Evolutionary conservation across 2,329 filamentous ascomycete species (phyloP), one percentile per base, ranked within the genome.

Genomic region (Curvularia sp.): DNA sequence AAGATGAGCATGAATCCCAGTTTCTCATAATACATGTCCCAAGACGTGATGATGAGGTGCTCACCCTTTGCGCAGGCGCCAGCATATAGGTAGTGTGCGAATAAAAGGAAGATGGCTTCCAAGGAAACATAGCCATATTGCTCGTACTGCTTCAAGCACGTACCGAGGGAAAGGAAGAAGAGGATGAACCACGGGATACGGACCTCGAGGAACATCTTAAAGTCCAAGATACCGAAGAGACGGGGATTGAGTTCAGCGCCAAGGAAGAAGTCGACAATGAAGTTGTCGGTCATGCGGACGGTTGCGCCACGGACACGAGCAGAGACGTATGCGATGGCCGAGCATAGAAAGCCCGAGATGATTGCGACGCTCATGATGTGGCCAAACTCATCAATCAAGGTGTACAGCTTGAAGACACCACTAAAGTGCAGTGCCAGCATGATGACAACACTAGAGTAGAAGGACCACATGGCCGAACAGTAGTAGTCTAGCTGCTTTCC

Each of bases 1-100:
- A 97, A 97, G 78, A 96, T 96, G 66, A 97, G 86, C 93, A 97
- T 97, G 82, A 97, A 97, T 51, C 93, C 93, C 87, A 91, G 93
- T 81, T 97, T 97, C 83, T 97, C 93, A 71, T 92, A 94, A 82
- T 96, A 96, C 89, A 97, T 96, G 72, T 97, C 93, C 89, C 93
- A 97, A 49, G 92, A 95, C 8, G 90, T 90, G 58, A 92, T 86
- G 77, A 97, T 97, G 74, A 92, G 86, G 79, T 97, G 92, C 79
- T 97, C 93, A 47, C 90, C 93, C 81, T 97, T 97, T 68, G 89
- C 87, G 81, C 93, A 97, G 52, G 93, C 92, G 77, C 96, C 95
- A 74, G 92, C 92, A 72, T 97, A 97, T 45, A 97, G 84, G 79
- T 90, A 97, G 79, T 96, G 92, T 0, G 93, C 93, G 86, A 97